phyloP scores from a whole-genome alignment of 371 early-diverging fungal species.

The Zancudomyces culisetae region DNA sequence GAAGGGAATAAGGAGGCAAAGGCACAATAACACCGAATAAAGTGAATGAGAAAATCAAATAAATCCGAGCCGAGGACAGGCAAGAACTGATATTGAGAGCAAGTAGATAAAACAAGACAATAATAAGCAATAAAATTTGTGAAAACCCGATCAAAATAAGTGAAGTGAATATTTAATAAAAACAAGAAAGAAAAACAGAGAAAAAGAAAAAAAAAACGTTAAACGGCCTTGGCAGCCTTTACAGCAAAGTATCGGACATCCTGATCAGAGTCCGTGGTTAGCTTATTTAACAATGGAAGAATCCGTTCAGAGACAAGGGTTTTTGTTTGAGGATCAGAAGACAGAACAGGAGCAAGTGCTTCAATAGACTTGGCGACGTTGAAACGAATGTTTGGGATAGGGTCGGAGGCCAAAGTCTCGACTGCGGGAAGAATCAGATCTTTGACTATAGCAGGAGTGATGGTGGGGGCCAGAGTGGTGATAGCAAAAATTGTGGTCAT shows the following conservation, averaged over 20 bases:
- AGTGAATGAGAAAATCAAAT: too few species aligned
- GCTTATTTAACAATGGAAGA: constrained; percentile 60
- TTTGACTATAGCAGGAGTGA: constrained; percentile 67
- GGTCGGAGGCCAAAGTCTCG: constrained; percentile 63
- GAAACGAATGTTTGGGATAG: constrained; percentile 97
- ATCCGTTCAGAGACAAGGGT: constrained; percentile 41
- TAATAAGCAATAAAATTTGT: too few species aligned
- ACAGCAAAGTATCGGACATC: constrained; percentile 84
- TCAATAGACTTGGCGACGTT: constrained; percentile 93
- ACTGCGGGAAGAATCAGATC: constrained; percentile 80
- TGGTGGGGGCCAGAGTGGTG: constrained; percentile 74
- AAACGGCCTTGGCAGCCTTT: not conserved
- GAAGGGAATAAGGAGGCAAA: too few species aligned
- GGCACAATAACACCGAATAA: too few species aligned
- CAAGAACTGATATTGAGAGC: too few species aligned
- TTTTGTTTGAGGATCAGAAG: constrained; percentile 38
- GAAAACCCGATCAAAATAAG: not conserved
- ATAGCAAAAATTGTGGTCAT: constrained; percentile 94
- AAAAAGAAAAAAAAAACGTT: not conserved
- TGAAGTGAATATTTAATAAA: not conserved
- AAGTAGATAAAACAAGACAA: too few species aligned
- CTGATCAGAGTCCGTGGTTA: constrained; percentile 69
- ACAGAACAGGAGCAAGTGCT: constrained; percentile 59
- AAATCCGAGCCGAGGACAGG: too few species aligned
- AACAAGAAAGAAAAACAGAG: not conserved